phyloP scores from a whole-genome alignment of 1,139 yeast genomes.

The Suhomyces anneliseae region DNA sequence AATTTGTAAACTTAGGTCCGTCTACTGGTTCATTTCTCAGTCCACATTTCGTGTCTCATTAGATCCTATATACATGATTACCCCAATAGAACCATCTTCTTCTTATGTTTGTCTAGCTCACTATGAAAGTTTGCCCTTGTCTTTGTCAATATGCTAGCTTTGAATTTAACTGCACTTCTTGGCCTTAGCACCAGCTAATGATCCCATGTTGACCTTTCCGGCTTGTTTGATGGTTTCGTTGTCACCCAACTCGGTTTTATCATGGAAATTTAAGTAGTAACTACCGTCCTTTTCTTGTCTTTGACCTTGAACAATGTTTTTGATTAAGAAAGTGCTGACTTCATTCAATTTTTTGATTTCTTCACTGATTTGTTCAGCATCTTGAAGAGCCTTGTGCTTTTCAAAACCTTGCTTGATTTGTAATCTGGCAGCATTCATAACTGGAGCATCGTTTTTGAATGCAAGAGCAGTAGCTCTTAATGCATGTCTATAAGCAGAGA shows the following conservation, averaged over 20 bases:
- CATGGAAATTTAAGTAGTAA: constrained; percentile 66
- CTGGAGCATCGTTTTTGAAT: constrained; percentile 55
- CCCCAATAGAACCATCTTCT: neutral
- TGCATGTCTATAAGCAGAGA: constrained; percentile 65
- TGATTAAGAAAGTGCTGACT: constrained; percentile 63
- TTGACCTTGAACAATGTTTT: constrained; percentile 83
- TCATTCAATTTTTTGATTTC: constrained; percentile 66
- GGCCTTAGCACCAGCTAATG: constrained; percentile 42
- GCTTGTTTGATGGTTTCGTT: constrained; percentile 56
- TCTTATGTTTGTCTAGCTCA: neutral
- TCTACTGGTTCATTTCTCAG: too few species aligned
- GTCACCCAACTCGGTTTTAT: constrained; percentile 86
- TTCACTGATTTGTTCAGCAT: constrained; percentile 42
- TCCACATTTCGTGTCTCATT: neutral
- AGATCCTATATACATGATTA: constrained; percentile 4
- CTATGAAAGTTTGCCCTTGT: too few species aligned
- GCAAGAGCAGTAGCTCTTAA: constrained; percentile 72
- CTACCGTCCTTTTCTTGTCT: constrained; percentile 40
- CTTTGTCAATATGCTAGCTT: neutral
- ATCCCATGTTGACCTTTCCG: constrained; percentile 36
- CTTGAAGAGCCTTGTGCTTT: constrained; percentile 27
- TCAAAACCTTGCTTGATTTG: constrained; percentile 64
- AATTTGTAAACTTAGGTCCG: too few species aligned
- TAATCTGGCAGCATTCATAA: constrained; percentile 61
- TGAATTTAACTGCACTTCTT: constrained; percentile 19